Base-by-base conservation (phyloP, 495 filamentous ascomycete genomes). In the Aspergillus incahuasiensis region DNA sequence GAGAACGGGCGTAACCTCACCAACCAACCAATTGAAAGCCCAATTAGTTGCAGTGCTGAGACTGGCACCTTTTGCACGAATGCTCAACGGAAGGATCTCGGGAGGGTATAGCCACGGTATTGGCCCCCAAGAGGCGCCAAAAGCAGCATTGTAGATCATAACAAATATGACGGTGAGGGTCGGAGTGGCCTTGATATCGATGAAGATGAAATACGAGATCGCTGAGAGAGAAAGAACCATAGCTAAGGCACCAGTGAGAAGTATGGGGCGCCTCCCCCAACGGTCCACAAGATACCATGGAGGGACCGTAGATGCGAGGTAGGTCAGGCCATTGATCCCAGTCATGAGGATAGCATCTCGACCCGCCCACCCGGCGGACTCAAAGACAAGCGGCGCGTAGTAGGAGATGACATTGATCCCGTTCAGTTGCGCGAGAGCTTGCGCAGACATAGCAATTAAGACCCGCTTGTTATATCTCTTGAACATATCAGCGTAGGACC, bases 331-430 rank as follows among this genome's bases (percentile, higher is more conserved):
- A 70, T 98, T 98, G 70, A 98, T 89, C 45, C 95, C 95, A 11
- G 95, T 95, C 95, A 97, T 97, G 52, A 97, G 78, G 58, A 97
- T 90, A 18, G 94, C 95, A 48, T 87, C 79, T 28, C 92, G 90
- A 40, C 94, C 94, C 38, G 77, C 64, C 95, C 94, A 98, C 16
- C 94, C 92, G 30, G 95, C 94, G 22, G 90, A 89, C 71, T 97
- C 92, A 64, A 98, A 98, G 22, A 98, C 94, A 21, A 92, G 81
- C 3, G 95, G 95, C 0, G 95, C 92, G 62, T 98, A 98, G 75
- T 98, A 98, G 16, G 94, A 97, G 52, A 98, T 98, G 60, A 98
- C 95, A 73, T 98, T 98, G 72, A 98, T 98, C 43, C 94, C 94
- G 73, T 97, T 98, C 20, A 97, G 80, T 69, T 98, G 94, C 16